phyloP scores from a whole-genome alignment of 768 basidiomycete genomes.

The Tubosaeta sp. region DNA sequence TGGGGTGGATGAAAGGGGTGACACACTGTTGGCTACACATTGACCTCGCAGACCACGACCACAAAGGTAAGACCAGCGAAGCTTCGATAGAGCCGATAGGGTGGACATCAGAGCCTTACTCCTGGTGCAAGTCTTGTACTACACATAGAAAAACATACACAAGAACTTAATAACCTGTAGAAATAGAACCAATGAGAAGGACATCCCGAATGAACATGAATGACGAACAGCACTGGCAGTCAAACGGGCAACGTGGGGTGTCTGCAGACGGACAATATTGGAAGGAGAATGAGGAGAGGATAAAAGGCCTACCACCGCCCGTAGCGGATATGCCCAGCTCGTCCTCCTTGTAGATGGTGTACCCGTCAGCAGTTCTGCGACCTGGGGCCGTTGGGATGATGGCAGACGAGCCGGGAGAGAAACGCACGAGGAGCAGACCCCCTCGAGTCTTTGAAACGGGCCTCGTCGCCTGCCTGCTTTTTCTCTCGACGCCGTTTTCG shows the following conservation, averaged over 20 bases:
- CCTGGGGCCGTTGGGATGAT: conserved; percentile 41
- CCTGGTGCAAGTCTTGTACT: background rate
- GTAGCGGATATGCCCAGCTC: conserved; percentile 67
- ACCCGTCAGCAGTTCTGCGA: conserved; percentile 77
- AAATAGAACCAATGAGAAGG: background rate
- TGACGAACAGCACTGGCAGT: conserved; percentile 80
- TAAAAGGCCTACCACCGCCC: conserved; percentile 60
- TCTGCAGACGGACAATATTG: conserved; percentile 43
- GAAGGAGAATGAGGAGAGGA: conserved; percentile 12
- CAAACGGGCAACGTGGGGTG: conserved; percentile 82
- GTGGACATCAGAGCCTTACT: too few relatives aligned
- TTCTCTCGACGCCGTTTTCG: conserved; percentile 33
- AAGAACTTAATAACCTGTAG: conserved; percentile 29
- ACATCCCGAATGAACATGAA: background rate
- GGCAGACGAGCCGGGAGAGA: conserved; percentile 1
- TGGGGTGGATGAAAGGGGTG: conserved; percentile 16
- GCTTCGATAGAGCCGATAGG: conserved; percentile 64
- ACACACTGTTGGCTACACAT: conserved; percentile 54
- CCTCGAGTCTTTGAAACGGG: conserved; percentile 68
- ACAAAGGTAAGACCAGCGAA: conserved; percentile 35
- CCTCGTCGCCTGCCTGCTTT: conserved; percentile 33
- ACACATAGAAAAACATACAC: too few relatives aligned
- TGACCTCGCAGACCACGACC: conserved; percentile 53
- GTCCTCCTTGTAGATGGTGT: conserved; percentile 73
- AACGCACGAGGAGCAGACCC: conserved; percentile 66